These are phyloP conservation scores for Fusarium longipes DNA, from an alignment of 2,329 filamentous ascomycete genomes.

Conservation along the genomic window DNA sequence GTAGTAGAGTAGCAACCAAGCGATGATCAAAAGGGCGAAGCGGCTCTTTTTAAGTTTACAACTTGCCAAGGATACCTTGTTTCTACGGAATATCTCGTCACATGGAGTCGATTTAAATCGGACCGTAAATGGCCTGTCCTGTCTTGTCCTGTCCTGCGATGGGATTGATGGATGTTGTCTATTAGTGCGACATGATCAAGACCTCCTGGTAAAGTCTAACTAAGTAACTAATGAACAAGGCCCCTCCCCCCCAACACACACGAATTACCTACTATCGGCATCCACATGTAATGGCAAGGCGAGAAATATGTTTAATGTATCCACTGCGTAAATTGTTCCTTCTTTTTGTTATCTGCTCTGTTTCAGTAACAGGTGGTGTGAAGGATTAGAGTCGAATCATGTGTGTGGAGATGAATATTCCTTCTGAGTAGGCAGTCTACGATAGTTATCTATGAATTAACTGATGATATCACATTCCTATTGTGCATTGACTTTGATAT, in stretches of 20 bases:
- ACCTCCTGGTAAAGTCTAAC: constrained; percentile 4
- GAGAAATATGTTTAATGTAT: constrained; percentile 23
- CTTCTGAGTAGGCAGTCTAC: neutral
- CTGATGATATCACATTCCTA: neutral
- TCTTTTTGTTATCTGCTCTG: constrained; percentile 29
- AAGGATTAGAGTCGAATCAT: neutral
- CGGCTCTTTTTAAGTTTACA: constrained; percentile 38
- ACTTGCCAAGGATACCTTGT: neutral
- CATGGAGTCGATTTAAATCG: neutral
- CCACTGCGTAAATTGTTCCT: constrained; percentile 39
- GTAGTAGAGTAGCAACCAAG: neutral
- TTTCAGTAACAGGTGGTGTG: constrained; percentile 16
- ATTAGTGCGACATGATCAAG: constrained; percentile 5
- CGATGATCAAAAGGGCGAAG: constrained; percentile 9
- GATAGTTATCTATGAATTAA: too few species aligned
- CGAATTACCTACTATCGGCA: neutral
- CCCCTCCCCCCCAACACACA: neutral
- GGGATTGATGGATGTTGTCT: constrained; percentile 6
- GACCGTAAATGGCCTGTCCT: neutral
- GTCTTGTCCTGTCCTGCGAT: constrained; percentile 3
- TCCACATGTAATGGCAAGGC: constrained; percentile 18
- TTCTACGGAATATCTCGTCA: neutral
- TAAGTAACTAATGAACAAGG: neutral
- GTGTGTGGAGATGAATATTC: neutral
- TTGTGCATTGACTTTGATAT: neutral